Evolutionary conservation across 192 early-diverging fungal species (phyloP).

Genomic region (Mycoemilia scoparia): DNA sequence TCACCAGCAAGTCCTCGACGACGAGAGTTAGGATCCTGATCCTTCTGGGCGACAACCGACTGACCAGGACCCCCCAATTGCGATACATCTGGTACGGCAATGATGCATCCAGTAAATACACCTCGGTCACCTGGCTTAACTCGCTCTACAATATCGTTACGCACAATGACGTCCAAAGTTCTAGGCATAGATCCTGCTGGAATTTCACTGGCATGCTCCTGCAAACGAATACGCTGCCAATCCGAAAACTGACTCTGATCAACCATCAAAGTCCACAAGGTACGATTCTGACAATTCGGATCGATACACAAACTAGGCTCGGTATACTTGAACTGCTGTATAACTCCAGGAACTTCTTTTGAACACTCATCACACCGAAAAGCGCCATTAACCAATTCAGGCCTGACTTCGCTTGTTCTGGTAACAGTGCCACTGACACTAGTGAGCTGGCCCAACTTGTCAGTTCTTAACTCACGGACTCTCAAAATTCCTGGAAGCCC

Average conservation of each 20-base stretch:
- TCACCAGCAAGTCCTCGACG: conserved; percentile 42
- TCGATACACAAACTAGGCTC: conserved; percentile 80
- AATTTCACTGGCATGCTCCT: conserved; percentile 91
- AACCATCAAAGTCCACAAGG: conserved; percentile 57
- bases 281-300: conserved; percentile 61
- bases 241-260: conserved; percentile 81
- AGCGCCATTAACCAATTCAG: conserved; percentile 78
- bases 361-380: conserved; percentile 80
- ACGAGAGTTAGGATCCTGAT: conserved; percentile 18
- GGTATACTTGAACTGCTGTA: conserved; percentile 94
- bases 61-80: conserved; percentile 60
- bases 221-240: conserved; percentile 94
- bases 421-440: conserved; percentile 86
- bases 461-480: conserved; percentile 71
- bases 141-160: conserved; percentile 81
- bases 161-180: conserved; percentile 84
- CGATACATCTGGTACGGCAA: conserved; percentile 81
- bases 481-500: conserved; percentile 39
- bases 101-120: conserved; percentile 69
- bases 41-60: conserved; percentile 36
- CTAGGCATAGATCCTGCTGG: conserved; percentile 94
- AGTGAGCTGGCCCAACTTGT: conserved; percentile 63
- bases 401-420: conserved; percentile 87
- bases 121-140: conserved; percentile 92
- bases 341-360: conserved; percentile 59